These are phyloP conservation scores for Cryptomeria japonica DNA, from an alignment of 75 land plant genomes.

Conservation along the genomic window DNA sequence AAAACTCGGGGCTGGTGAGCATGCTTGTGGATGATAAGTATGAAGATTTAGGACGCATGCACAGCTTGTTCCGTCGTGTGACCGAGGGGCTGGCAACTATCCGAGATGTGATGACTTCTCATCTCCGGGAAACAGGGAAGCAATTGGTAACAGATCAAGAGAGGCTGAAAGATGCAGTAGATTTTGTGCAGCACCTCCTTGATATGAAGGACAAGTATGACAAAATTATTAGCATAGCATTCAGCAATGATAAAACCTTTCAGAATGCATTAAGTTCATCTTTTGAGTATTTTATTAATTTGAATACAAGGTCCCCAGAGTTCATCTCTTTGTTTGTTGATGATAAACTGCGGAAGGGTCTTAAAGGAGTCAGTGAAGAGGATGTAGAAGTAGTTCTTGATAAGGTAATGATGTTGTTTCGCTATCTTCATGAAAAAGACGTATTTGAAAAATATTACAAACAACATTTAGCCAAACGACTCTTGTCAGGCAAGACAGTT, in stretches of 20 bases:
- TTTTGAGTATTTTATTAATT: slow-evolving; percentile 94
- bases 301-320: slow-evolving; percentile 92
- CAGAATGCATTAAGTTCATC: slow-evolving; percentile 97
- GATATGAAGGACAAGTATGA: slow-evolving; percentile 96
- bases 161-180: slow-evolving; percentile 87
- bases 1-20: slow-evolving; percentile 90
- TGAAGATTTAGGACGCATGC: slow-evolving; percentile 90
- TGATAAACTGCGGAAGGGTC: slow-evolving; percentile 91
- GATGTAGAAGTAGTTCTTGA: slow-evolving; percentile 90
- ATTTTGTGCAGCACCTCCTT: slow-evolving; percentile 88
- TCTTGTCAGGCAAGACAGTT: slow-evolving; percentile 89
- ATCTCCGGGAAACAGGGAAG: slow-evolving; percentile 86
- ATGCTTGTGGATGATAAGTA: slow-evolving; percentile 96
- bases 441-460: slow-evolving; percentile 98
- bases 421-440: slow-evolving; percentile 96
- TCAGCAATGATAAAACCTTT: slow-evolving; percentile 93
- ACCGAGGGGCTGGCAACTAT: slow-evolving; percentile 66
- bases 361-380: slow-evolving; percentile 94
- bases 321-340: slow-evolving; percentile 95
- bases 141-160: slow-evolving; percentile 93
- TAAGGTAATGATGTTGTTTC: slow-evolving; percentile 98
- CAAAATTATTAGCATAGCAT: slow-evolving; percentile 71
- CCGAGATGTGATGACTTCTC: slow-evolving; percentile 90
- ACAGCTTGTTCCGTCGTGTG: slow-evolving; percentile 81
- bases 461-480: slow-evolving; percentile 93